Conservation (phyloP, 2,329 filamentous ascomycete species). For the Trichophyton mentagrophytes region DNA sequence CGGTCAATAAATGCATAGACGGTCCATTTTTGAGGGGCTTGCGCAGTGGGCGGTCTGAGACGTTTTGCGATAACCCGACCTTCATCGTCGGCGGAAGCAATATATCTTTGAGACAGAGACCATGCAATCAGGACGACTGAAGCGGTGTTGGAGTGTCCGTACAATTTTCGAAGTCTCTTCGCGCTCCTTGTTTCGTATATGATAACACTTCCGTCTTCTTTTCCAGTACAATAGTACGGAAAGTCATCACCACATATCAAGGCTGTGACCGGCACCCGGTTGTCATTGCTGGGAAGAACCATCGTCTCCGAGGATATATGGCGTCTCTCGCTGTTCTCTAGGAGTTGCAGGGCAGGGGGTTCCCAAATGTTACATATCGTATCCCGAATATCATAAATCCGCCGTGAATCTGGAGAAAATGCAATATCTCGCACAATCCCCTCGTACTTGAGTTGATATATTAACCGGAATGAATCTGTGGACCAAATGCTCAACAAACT, state of each 20-base stretch:
- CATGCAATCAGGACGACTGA: not conserved
- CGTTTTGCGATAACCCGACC: slow-evolving; percentile 9
- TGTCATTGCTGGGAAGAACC: no score
- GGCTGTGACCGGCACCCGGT: not conserved
- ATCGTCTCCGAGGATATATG: not conserved
- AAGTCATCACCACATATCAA: not conserved
- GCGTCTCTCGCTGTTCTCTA: slow-evolving; percentile 11
- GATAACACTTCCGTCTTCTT: slow-evolving; percentile 15
- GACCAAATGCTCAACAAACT: slow-evolving; percentile 19
- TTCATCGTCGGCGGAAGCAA: slow-evolving; percentile 10
- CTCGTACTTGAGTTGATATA: slow-evolving; percentile 17
- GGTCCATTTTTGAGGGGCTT: slow-evolving; percentile 6
- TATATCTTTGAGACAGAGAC: slow-evolving; percentile 10
- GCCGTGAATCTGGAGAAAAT: slow-evolving; percentile 17
- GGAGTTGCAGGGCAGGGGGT: slow-evolving; percentile 17
- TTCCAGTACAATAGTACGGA: slow-evolving; percentile 16
- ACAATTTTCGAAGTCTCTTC: slow-evolving; percentile 6
- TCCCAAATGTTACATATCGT: slow-evolving; percentile 21
- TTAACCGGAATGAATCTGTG: slow-evolving; percentile 14
- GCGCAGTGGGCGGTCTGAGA: slow-evolving; percentile 3
- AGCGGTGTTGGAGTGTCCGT: not conserved
- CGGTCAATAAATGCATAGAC: slow-evolving; percentile 5
- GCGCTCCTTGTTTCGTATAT: slow-evolving; percentile 11
- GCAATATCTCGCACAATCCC: slow-evolving; percentile 16
- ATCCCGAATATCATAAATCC: slow-evolving; percentile 20